Conservation (phyloP, 306 rosid genomes). For the Carpinus viminea region DNA sequence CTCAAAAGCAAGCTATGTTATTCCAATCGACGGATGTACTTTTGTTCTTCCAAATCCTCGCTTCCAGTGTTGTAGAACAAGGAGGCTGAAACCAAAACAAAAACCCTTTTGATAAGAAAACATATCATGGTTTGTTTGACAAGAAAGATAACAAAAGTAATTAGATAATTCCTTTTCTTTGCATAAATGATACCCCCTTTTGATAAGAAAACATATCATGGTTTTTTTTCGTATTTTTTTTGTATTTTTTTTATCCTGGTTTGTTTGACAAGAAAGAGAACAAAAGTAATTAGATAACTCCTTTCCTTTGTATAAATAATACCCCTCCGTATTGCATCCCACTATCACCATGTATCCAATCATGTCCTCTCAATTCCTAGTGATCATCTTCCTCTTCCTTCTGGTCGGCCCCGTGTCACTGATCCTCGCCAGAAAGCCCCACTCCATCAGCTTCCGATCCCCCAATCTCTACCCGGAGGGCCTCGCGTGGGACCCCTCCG, state of each 20-base stretch:
- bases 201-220: slow-evolving; percentile 14
- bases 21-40: no score
- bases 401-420: slow-evolving; percentile 20
- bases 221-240: no score
- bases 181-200: background rate
- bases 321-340: no score
- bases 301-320: no score
- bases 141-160: background rate
- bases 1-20: no score
- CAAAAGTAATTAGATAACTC: background rate
- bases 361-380: slow-evolving; percentile 4
- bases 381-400: slow-evolving; percentile 10
- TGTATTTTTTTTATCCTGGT: no score
- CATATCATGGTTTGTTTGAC: slow-evolving; percentile 4
- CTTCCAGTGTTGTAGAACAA: no score
- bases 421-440: slow-evolving; percentile 41
- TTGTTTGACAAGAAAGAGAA: slow-evolving; percentile 19
- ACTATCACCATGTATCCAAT: slow-evolving; percentile 18
- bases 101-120: slow-evolving; percentile 19
- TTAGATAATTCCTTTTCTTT: no score
- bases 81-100: background rate
- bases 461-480: slow-evolving; percentile 77
- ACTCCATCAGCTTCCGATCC: slow-evolving; percentile 67
- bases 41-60: no score
- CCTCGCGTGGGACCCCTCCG: slow-evolving; percentile 64